Percentiles rank a stretch among this genome's conserved stretches.
phyloP scores from a whole-genome alignment of 2,329 filamentous ascomycete genomes.

The Diaporthe ilicicola region DNA sequence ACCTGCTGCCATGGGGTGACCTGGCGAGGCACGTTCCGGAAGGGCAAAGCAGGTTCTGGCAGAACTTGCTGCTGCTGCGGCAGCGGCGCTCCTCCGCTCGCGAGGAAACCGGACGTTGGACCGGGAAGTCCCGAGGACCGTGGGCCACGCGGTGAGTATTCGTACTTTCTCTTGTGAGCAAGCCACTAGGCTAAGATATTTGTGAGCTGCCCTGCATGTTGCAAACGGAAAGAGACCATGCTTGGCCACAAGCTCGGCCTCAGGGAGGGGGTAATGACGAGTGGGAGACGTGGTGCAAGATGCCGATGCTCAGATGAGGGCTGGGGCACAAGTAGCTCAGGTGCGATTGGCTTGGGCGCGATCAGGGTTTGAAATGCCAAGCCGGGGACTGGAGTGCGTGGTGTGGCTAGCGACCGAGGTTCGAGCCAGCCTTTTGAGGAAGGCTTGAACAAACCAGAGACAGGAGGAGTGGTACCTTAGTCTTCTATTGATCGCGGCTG shows the following conservation, averaged over 20 bases:
- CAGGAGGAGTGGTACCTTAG: background rate
- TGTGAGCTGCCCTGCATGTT: background rate
- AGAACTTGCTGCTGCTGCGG: background rate
- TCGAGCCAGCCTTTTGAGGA: background rate
- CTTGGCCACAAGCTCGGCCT: constrained; percentile 24
- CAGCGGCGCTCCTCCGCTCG: background rate
- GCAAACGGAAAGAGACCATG: constrained; percentile 22
- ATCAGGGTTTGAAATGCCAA: background rate
- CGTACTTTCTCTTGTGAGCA: constrained; percentile 26
- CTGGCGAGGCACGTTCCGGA: no score
- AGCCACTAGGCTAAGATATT: constrained; percentile 11
- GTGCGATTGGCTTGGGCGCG: background rate
- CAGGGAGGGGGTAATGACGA: background rate
- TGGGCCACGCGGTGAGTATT: constrained; percentile 2
- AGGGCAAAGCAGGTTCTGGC: background rate
- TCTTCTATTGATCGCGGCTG: background rate
- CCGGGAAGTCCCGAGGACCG: background rate
- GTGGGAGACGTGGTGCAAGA: background rate
- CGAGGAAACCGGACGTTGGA: background rate
- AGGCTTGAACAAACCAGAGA: background rate
- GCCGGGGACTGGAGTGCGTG: no score
- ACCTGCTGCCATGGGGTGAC: no score
- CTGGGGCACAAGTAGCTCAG: background rate
- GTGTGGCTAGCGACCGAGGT: background rate
- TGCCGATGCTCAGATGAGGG: background rate